These are phyloP conservation scores for Tolypocladium endophyticum DNA, from an alignment of 2,329 filamentous ascomycete genomes.

Conservation along the genomic window DNA sequence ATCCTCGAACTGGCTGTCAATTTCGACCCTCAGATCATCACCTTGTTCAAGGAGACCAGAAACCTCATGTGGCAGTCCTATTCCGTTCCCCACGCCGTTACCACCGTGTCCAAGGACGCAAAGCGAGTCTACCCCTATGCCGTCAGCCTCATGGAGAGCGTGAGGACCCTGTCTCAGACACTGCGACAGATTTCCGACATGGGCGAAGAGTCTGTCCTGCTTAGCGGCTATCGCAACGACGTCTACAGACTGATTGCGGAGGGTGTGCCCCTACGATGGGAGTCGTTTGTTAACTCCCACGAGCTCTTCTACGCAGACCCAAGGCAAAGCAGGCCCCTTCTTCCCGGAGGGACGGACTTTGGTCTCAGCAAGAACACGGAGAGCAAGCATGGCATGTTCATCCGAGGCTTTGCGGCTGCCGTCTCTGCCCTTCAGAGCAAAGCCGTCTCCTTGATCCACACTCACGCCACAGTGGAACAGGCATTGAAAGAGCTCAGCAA, in stretches of 20 bases:
- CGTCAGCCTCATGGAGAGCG: constrained; percentile 96
- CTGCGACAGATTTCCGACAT: constrained; percentile 74
- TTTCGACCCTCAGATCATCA: constrained; percentile 95
- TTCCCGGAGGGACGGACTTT: constrained; percentile 28
- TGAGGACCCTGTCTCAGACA: constrained; percentile 86
- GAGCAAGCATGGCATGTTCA: constrained; percentile 93
- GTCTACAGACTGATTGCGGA: constrained; percentile 75
- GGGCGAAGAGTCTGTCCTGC: constrained; percentile 75
- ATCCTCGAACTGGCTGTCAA: constrained; percentile 84
- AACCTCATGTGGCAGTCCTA: constrained; percentile 94
- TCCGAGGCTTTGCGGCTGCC: constrained; percentile 81
- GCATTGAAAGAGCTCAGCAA: constrained; percentile 72
- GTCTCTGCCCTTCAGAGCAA: constrained; percentile 85
- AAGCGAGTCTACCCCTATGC: constrained; percentile 97
- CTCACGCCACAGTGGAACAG: constrained; percentile 73
- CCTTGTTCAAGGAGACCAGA: constrained; percentile 95
- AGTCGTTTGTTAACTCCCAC: constrained; percentile 95
- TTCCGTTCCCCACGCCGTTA: constrained; percentile 86
- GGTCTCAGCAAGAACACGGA: constrained; percentile 49
- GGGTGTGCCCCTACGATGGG: constrained; percentile 87
- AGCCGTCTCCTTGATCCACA: constrained; percentile 65
- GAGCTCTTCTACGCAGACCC: constrained; percentile 61
- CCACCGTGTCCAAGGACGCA: constrained; percentile 95
- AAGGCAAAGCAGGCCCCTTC: constrained; percentile 32
- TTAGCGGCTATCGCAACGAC: constrained; percentile 87